These are phyloP conservation scores for Xylogone sp. DNA, from an alignment of 2,329 filamentous ascomycete genomes.

Conservation along the genomic window DNA sequence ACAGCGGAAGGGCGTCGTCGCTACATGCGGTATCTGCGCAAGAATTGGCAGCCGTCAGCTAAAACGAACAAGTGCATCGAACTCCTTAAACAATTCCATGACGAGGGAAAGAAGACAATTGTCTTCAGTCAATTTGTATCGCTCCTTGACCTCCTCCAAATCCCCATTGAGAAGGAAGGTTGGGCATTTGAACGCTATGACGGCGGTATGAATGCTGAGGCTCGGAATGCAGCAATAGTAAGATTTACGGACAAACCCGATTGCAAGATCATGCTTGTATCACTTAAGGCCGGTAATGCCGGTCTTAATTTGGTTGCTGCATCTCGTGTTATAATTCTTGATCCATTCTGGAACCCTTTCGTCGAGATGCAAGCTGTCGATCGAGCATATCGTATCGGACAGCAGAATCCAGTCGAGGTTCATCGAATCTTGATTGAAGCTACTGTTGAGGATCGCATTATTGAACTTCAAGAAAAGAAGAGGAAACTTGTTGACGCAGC, in stretches of 20 bases:
- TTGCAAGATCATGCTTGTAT: conserved; percentile 70
- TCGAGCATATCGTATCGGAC: conserved; percentile 83
- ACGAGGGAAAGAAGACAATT: conserved; percentile 67
- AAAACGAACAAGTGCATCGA: conserved; percentile 70
- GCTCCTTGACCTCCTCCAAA: conserved; percentile 71
- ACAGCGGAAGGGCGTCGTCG: conserved; percentile 62
- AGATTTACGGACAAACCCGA: conserved; percentile 58
- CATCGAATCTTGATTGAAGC: conserved; percentile 73
- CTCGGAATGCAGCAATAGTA: conserved; percentile 63
- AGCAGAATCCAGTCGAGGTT: conserved; percentile 68
- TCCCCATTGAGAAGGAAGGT: conserved; percentile 58
- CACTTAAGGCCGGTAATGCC: conserved; percentile 76
- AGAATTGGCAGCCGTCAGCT: conserved; percentile 70
- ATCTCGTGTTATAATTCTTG: conserved; percentile 82
- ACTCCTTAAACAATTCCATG: conserved; percentile 43
- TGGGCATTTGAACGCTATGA: conserved; percentile 64
- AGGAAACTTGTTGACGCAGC: conserved; percentile 72
- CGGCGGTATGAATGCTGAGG: conserved; percentile 65
- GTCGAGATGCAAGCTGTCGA: conserved; percentile 92
- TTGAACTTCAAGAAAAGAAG: conserved; percentile 75
- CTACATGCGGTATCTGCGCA: conserved; percentile 69
- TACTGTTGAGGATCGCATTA: conserved; percentile 86
- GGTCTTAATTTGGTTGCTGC: conserved; percentile 83
- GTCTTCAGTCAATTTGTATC: conserved; percentile 82
- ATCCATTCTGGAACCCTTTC: conserved; percentile 93